phyloP scores from a whole-genome alignment of 257 asterid genomes.

The Fraxinus cuspidata region DNA sequence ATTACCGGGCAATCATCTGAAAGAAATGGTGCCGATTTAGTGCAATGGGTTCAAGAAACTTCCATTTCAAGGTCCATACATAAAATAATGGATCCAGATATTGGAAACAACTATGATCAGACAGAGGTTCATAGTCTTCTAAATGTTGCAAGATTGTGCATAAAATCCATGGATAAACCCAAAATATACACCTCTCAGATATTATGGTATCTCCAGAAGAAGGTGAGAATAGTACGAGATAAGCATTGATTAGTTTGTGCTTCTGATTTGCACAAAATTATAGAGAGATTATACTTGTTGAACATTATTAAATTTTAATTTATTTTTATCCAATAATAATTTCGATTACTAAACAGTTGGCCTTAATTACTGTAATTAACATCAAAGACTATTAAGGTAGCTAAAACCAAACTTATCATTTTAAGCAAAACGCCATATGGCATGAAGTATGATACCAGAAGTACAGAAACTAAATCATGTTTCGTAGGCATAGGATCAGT shows the following conservation, averaged over 20 bases:
- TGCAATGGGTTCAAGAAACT: slow-evolving; percentile 74
- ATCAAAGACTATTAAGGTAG: neutral
- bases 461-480: neutral
- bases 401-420: neutral
- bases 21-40: slow-evolving; percentile 61
- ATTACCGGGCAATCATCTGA: slow-evolving; percentile 86
- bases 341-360: neutral
- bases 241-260: neutral
- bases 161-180: slow-evolving; percentile 53
- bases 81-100: slow-evolving; percentile 87
- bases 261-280: neutral
- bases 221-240: slow-evolving; percentile 39
- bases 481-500: neutral
- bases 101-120: slow-evolving; percentile 61
- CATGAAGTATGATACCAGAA: neutral
- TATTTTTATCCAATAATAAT: neutral
- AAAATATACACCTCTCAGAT: slow-evolving; percentile 53
- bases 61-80: slow-evolving; percentile 52
- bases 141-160: slow-evolving; percentile 75
- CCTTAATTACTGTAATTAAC: too few species aligned
- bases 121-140: slow-evolving; percentile 68
- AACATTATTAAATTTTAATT: neutral
- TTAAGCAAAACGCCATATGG: neutral
- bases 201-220: slow-evolving; percentile 74
- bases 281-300: too few species aligned